Conservation (phyloP, 2,329 filamentous ascomycete species). For the Mycocentrospora acerina region DNA sequence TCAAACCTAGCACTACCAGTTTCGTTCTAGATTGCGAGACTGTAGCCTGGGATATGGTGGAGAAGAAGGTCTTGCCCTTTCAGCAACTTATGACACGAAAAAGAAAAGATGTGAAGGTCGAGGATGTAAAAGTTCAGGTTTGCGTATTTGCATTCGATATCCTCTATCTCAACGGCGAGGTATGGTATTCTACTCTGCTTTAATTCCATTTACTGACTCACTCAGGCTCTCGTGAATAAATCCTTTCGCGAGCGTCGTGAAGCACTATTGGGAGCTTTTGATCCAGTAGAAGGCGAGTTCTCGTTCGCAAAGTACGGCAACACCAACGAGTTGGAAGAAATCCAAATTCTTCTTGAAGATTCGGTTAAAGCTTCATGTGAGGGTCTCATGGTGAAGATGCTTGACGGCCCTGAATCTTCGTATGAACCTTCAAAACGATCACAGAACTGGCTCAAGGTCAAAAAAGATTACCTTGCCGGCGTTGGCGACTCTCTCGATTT, state of each 20-base stretch:
- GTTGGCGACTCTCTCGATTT: slow-evolving; percentile 95
- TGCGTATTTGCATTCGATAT: slow-evolving; percentile 97
- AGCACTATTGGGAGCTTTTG: slow-evolving; percentile 72
- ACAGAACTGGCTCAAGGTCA: slow-evolving; percentile 98
- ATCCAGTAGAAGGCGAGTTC: slow-evolving; percentile 83
- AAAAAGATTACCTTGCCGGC: slow-evolving; percentile 95
- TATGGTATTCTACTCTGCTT: slow-evolving; percentile 29
- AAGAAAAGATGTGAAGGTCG: slow-evolving; percentile 92
- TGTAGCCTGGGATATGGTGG: slow-evolving; percentile 90
- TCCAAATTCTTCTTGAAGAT: slow-evolving; percentile 88
- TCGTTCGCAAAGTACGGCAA: slow-evolving; percentile 85
- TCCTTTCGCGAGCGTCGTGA: slow-evolving; percentile 80
- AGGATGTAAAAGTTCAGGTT: slow-evolving; percentile 94
- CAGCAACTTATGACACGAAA: slow-evolving; percentile 98
- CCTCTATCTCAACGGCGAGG: slow-evolving; percentile 87
- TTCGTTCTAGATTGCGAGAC: slow-evolving; percentile 99
- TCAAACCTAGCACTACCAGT: slow-evolving; percentile 85
- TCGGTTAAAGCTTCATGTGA: slow-evolving; percentile 95
- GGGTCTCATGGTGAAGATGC: slow-evolving; percentile 99
- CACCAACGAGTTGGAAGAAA: slow-evolving; percentile 87
- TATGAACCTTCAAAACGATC: slow-evolving; percentile 96
- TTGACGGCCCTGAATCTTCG: slow-evolving; percentile 87
- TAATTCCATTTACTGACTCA: slow-evolving; percentile 19
- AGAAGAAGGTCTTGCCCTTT: slow-evolving; percentile 96
- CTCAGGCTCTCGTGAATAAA: slow-evolving; percentile 75